A percentile compares a stretch with the other conserved stretches of the same genome.
phyloP scores from a whole-genome alignment of 169 alveolate genomes.

The Plasmodium ovale region DNA sequence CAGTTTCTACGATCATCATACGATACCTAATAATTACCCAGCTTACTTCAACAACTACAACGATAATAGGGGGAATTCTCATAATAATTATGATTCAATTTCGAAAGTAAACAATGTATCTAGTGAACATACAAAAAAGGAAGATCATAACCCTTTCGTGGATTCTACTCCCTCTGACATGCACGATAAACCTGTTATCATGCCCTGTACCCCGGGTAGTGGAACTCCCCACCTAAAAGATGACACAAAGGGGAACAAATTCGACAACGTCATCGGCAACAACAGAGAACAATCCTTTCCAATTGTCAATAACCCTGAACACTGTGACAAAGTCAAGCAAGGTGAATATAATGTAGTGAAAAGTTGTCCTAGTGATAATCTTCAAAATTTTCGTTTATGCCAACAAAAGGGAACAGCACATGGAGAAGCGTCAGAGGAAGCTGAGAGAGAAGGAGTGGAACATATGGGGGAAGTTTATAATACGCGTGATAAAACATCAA shows the following conservation, averaged over 20 bases:
- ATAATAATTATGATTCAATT: background rate
- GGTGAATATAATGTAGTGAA: background rate
- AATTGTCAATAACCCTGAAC: background rate
- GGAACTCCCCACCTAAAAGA: background rate
- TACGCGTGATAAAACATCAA: background rate
- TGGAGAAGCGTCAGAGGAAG: background rate
- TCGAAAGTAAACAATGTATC: background rate
- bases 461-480: background rate
- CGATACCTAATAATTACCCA: background rate
- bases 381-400: background rate
- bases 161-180: too few relatives aligned
- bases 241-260: background rate
- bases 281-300: background rate
- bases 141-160: background rate
- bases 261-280: background rate
- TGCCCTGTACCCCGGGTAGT: background rate
- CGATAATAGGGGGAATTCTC: background rate
- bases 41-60: background rate
- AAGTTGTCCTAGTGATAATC: background rate
- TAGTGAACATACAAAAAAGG: background rate
- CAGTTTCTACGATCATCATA: slow-evolving; percentile 8
- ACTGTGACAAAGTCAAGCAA: background rate
- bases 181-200: background rate
- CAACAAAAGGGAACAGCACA: background rate
- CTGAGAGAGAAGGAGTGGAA: background rate